Percentiles rank a stretch among this genome's conserved stretches.
phyloP scores from a whole-genome alignment of 2,329 filamentous ascomycete genomes.

The Stagonosporopsis cucurbitacearum region DNA sequence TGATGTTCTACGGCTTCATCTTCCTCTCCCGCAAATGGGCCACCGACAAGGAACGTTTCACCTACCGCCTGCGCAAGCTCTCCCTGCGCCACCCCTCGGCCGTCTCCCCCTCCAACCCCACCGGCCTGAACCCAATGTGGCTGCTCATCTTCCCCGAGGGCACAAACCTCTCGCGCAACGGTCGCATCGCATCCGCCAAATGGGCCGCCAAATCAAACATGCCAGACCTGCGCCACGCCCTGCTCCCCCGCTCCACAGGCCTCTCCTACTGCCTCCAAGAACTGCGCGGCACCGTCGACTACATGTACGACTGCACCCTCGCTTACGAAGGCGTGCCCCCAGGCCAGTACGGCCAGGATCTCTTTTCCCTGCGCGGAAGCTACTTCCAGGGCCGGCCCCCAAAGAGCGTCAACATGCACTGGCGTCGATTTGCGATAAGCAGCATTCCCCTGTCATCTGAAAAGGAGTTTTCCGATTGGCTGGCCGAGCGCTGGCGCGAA shows the following conservation, averaged over 20 bases:
- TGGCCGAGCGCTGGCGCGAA: constrained; percentile 83
- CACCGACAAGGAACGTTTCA: constrained; percentile 75
- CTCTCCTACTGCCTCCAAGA: constrained; percentile 80
- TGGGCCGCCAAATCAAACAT: constrained; percentile 79
- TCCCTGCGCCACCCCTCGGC: constrained; percentile 56
- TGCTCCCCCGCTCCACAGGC: constrained; percentile 82
- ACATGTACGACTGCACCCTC: constrained; percentile 91
- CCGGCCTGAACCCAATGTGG: constrained; percentile 81
- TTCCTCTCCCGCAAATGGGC: constrained; percentile 93
- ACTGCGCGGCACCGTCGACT: constrained; percentile 75
- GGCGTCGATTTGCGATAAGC: constrained; percentile 81
- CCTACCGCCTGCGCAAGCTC: constrained; percentile 75
- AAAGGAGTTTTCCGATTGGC: constrained; percentile 79
- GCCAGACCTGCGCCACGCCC: constrained; percentile 71
- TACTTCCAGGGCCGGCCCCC: constrained; percentile 90
- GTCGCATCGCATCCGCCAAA: constrained; percentile 69
- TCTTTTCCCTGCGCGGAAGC: constrained; percentile 83
- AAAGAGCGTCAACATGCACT: constrained; percentile 95
- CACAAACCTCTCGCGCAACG: constrained; percentile 80
- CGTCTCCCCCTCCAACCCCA: constrained; percentile 41
- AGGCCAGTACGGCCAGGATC: constrained; percentile 78
- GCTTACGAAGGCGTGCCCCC: constrained; percentile 87
- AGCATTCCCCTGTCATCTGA: constrained; percentile 76
- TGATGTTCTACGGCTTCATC: constrained; percentile 88
- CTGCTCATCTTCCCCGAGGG: constrained; percentile 86